Base-by-base conservation (phyloP, 768 basidiomycete species). In the Trametes maxima region DNA sequence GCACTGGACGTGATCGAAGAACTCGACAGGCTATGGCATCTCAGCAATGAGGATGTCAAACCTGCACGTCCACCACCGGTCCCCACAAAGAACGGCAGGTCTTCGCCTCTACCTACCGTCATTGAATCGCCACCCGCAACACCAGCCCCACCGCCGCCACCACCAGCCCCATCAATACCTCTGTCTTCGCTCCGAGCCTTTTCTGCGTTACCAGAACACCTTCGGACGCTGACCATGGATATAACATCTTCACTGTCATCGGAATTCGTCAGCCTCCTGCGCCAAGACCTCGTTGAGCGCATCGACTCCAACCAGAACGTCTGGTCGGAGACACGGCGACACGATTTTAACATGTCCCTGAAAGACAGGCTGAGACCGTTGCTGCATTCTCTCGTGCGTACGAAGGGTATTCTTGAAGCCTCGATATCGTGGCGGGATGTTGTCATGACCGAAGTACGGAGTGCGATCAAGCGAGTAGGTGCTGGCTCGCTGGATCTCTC, bases 1-100 rank as follows among this genome's bases (percentile, higher is more conserved):
- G 94, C 94, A 7, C 75, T 98, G 57, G 82, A 82, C 48, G 79
- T 94, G 17, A 82, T 93, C 39, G 86, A 92, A 49, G 81, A 85
- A 51, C 72, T 94, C 62, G 81, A 88, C 56, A 74, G 73, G 49
- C 73, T 90, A 66, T 88, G 87, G 84, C 73, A 80, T 16, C 60
- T 52, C 4, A 47, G 56, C 13, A 46, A 11, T 17, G 28, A 52
- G 3, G 35, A 42, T 6, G 43, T 56, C 10, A 39, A 42, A 22
- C 56, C 57, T 17, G 42, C 19, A 7, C 50, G 36, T 19, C 50
- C 56, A 24, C 63, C 62, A n/a, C 59, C 50, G 12, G 19, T 37
- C 3, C 54, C 51, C 0, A 42, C 19, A 1, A 65, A 62, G 54
- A 65, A 66, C 47, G 60, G 64, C 4, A 51, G 66, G 25, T 54